Evolutionary conservation across 257 asterid genomes (phyloP).

Genomic region (Linderniella brevidens): DNA sequence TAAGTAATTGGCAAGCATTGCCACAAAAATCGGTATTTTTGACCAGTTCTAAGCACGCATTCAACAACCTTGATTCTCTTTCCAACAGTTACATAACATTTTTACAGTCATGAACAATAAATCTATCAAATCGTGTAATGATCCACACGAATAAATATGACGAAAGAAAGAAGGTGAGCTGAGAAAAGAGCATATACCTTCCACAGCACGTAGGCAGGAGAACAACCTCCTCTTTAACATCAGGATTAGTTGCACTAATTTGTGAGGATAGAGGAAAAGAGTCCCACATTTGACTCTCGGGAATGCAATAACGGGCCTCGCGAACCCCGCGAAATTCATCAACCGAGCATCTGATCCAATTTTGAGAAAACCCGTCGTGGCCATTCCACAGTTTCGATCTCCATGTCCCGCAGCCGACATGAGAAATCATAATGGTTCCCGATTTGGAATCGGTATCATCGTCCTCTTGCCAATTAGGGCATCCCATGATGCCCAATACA

Average conservation of each 20-base stretch:
- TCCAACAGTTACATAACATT: too few species aligned
- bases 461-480: conserved; percentile 71
- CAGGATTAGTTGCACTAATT: conserved; percentile 35
- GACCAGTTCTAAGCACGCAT: too few species aligned
- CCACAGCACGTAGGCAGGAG: conserved; percentile 84
- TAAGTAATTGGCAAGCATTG: too few species aligned
- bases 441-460: conserved; percentile 16
- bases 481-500: conserved; percentile 92
- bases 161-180: not conserved
- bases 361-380: not conserved
- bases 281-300: conserved; percentile 87
- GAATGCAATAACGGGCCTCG: conserved; percentile 53
- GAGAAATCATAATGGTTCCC: conserved; percentile 75
- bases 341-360: conserved; percentile 69
- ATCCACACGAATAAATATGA: too few species aligned
- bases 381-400: conserved; percentile 25
- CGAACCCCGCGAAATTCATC: conserved; percentile 37
- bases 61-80: too few species aligned
- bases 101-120: too few species aligned
- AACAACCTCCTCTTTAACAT: conserved; percentile 33
- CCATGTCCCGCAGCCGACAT: conserved; percentile 91
- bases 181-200: conserved; percentile 26
- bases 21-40: too few species aligned
- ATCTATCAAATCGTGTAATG: too few species aligned
- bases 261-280: conserved; percentile 54